These are phyloP conservation scores for Cladophialophora chaetospira DNA, from an alignment of 2,329 filamentous ascomycete genomes.

Conservation along the genomic window DNA sequence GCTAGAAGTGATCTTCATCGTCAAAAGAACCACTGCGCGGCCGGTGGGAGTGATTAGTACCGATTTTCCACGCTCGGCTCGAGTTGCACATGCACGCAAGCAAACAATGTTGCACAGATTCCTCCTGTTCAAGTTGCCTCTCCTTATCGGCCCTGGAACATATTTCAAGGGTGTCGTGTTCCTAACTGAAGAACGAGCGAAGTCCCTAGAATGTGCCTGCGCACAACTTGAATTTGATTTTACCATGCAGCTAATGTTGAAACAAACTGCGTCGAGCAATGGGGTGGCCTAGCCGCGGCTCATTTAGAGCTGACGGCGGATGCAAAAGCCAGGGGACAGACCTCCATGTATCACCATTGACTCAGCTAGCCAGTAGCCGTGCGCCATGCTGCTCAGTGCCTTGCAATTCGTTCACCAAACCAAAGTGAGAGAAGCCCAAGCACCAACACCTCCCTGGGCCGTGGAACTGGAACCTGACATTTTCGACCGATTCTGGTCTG, in stretches of 20 bases:
- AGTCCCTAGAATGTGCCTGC: not conserved
- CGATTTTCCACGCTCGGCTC: no score
- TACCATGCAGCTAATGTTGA: not conserved
- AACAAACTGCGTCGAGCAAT: not conserved
- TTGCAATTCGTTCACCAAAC: not conserved
- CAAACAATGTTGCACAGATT: not conserved
- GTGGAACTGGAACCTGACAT: not conserved
- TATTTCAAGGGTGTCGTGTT: not conserved
- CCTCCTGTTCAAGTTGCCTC: not conserved
- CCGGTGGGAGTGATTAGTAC: no score
- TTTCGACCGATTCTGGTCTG: not conserved
- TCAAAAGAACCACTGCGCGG: no score
- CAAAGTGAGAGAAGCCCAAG: not conserved
- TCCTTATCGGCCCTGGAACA: not conserved
- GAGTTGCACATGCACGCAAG: not conserved
- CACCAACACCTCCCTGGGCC: not conserved
- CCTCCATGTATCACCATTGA: slow-evolving; percentile 2
- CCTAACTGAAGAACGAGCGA: not conserved
- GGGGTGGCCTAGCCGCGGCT: slow-evolving; percentile 10
- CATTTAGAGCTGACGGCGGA: slow-evolving; percentile 21
- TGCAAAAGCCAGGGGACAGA: no score
- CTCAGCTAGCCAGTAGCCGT: not conserved
- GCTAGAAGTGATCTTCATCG: no score
- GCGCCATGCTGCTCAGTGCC: not conserved
- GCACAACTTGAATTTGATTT: not conserved